Conservation (phyloP, 1,139 yeast genomes). For the Casaregolazyma suthepensis region DNA sequence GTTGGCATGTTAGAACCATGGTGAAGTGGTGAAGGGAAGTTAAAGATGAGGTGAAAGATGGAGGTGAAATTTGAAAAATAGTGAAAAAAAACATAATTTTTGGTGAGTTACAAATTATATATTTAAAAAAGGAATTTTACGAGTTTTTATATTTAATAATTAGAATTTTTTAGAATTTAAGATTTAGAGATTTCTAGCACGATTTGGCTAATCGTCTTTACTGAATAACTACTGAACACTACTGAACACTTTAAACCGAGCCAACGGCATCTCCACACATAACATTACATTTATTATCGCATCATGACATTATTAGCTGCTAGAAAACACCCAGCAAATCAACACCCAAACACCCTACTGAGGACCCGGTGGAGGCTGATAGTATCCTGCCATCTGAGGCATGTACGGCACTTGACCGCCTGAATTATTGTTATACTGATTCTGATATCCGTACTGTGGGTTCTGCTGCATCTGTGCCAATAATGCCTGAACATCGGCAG, state of each 20-base stretch:
- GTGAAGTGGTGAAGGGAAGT: background rate
- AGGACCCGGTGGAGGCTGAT: background rate
- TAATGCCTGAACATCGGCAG: conserved; percentile 18
- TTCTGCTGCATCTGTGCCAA: conserved; percentile 18
- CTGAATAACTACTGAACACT: no score
- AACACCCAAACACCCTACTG: background rate
- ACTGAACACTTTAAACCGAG: no score
- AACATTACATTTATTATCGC: background rate
- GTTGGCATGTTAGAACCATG: conserved; percentile 4
- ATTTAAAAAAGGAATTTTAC: background rate
- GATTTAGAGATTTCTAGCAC: no score
- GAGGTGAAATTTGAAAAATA: background rate
- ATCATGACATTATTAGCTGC: background rate
- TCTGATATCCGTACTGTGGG: conserved; percentile 7
- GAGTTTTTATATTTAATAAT: background rate
- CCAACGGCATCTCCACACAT: background rate
- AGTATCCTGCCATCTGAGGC: background rate
- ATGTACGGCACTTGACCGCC: background rate
- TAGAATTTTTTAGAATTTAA: no score
- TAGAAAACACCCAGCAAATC: no score
- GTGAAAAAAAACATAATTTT: background rate
- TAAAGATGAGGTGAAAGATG: no score
- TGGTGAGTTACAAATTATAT: background rate
- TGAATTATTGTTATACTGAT: background rate
- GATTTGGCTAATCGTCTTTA: no score